Evolutionary conservation across 2,329 filamentous ascomycete species (phyloP), one percentile per base, ranked within the genome.

Genomic region (Alternaria consortialis): DNA sequence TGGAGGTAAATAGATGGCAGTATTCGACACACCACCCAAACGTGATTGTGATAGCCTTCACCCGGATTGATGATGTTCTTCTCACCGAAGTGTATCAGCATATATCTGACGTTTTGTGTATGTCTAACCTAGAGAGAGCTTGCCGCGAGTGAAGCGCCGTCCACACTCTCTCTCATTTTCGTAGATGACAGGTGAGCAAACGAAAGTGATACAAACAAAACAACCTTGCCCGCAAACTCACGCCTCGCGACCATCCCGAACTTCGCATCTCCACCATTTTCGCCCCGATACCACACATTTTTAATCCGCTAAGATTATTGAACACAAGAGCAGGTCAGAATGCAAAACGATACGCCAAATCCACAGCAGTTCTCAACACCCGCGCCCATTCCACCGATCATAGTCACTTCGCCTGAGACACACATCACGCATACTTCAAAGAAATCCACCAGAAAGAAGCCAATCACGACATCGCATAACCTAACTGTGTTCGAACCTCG

Each of bases 171-270:
- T 32, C 20, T 20, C 20, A 2, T 2, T 34, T 23, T 13, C 2
- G 13, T 7, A n/a, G 29, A 4, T 44, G 6, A 37, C 29, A n/a
- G 29, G 27, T 34, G 27, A 53, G 51, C 51, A 44, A 37, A 31
- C n/a, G 37, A 53, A 44, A 34, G 15, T 44, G 13, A 39, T n/a
- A 50, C 53, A 39, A 56, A 17, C 23, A 50, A 43, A 47, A 31
- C n/a, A 34, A 29, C 9, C 9, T 15, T 34, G 15, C 17, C n/a
- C 17, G 27, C 39, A 32, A 53, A 36, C 31, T 31, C 31, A 31
- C 20, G 23, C 46, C 9, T 15, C 4, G 31, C 17, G 8, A 48
- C 12, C 5, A 36, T 36, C 12, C 9, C 17, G 4, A 25, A 25
- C 12, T 1, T n/a, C 31, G 7, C 17, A 9, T 48, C 29, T 34